Percentiles rank a stretch among this genome's conserved stretches.
These are phyloP conservation scores for Volvox africanus DNA, from an alignment of 139 green algal species.

Conservation along the genomic window DNA sequence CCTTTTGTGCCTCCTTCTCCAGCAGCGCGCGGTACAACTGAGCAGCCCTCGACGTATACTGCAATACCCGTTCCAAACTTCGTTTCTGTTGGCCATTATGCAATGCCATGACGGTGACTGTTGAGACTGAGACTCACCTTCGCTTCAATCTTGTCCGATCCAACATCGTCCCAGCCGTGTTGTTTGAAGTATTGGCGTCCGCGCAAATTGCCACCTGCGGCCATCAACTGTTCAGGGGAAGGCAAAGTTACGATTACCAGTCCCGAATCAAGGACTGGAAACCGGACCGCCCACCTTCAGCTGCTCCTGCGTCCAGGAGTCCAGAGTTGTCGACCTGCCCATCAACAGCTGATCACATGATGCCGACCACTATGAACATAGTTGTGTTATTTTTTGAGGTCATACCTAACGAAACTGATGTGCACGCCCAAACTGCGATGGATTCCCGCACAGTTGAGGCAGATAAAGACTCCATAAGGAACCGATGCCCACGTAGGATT, in stretches of 20 bases:
- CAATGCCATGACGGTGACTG: too few species aligned
- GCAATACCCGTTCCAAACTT: conserved; percentile 19
- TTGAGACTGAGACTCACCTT: conserved; percentile 69
- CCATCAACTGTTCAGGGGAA: conserved; percentile 78
- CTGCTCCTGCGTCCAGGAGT: conserved; percentile 93
- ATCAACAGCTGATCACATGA: background rate
- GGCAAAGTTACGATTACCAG: background rate
- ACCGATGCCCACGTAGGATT: conserved; percentile 97
- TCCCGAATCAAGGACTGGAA: background rate
- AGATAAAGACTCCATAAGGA: conserved; percentile 96
- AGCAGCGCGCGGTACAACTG: conserved; percentile 92
- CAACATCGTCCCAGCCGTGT: conserved; percentile 94
- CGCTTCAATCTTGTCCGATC: conserved; percentile 94
- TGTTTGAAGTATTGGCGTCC: conserved; percentile 97
- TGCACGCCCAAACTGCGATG: conserved; percentile 96
- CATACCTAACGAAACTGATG: conserved; percentile 92
- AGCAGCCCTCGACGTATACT: conserved; percentile 95
- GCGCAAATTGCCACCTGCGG: conserved; percentile 89
- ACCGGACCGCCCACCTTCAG: conserved; percentile 76
- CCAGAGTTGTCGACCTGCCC: conserved; percentile 53
- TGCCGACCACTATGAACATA: background rate
- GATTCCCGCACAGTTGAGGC: conserved; percentile 94
- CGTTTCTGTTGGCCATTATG: background rate
- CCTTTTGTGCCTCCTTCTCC: conserved; percentile 88
- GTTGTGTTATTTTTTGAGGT: background rate